Percentiles rank a stretch among this genome's conserved stretches.
Evolutionary conservation across 495 filamentous ascomycete genomes (phyloP).

Genomic region (Penicillium ucsense): DNA sequence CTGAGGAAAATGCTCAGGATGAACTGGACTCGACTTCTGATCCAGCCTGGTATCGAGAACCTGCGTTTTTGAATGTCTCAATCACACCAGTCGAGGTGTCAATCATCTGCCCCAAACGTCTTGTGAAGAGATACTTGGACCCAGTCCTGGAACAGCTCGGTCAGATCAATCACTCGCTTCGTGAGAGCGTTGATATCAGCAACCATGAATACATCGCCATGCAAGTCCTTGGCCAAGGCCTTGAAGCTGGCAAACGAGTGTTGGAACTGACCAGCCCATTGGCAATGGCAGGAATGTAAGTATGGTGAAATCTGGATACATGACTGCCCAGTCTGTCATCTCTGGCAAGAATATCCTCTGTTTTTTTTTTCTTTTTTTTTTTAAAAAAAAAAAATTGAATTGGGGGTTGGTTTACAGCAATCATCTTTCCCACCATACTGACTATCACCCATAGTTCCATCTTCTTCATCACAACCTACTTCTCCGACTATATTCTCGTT

Average conservation of each 20-base stretch:
- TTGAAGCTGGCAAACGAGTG: constrained; percentile 90
- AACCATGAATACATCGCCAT: constrained; percentile 80
- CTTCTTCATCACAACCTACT: constrained; percentile 98
- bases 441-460: constrained; percentile 50
- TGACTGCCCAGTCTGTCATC: too few relatives aligned
- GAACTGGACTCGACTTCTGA: constrained; percentile 18
- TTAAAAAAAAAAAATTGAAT: too few relatives aligned
- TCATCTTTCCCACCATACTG: too few relatives aligned
- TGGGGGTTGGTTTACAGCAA: too few relatives aligned
- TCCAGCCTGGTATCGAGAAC: constrained; percentile 32
- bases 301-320: background rate
- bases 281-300: constrained; percentile 81
- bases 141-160: constrained; percentile 49
- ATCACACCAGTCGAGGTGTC: constrained; percentile 91
- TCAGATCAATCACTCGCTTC: constrained; percentile 17
- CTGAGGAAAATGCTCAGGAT: constrained; percentile 13
- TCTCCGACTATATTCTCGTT: constrained; percentile 92
- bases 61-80: constrained; percentile 86
- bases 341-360: too few relatives aligned
- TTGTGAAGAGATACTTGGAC: constrained; percentile 63
- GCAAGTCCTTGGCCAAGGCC: constrained; percentile 75
- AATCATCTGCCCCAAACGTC: constrained; percentile 69
- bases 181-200: constrained; percentile 58
- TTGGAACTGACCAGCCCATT: constrained; percentile 85
- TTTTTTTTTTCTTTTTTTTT: too few relatives aligned